Base-by-base conservation (phyloP, 768 basidiomycete genomes). In the Leccinum incarnatum region DNA sequence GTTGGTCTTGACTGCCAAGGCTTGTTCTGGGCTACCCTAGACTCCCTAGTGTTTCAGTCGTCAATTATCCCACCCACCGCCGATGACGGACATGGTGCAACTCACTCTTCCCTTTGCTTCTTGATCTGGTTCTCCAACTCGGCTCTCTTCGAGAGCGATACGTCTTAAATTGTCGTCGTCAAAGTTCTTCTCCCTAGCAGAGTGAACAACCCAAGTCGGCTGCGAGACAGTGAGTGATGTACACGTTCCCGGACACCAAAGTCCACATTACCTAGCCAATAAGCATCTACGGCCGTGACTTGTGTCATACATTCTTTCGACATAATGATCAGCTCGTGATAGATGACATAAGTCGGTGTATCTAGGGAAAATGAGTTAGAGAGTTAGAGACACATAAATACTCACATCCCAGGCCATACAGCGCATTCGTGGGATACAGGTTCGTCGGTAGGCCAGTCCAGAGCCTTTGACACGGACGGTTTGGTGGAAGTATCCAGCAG, bases 301-400 rank as follows among this genome's bases (percentile, higher is more conserved):
- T 95, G 94, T 15, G 95, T 96, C 95, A 98, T 97, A 76, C 98
- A 99, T 74, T 93, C 89, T 69, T 95, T 96, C 32, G 95, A 95
- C 11, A 93, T 96, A 65, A 96, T 77, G 61, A 97, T 95, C 56
- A 96, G 81, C 69, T 98, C 96, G 70, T 99, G 97, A 72, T 98
- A 99, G 36, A 99, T 84, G 51, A 97, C 91, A 73, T 98, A 98
- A 47, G 95, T 89, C 5, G 96, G 96, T 21, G 95, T 96, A 74
- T 94, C 93, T 95, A 67, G 10, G 59, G 23, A 37, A 58, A 36
- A 32, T 68, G 46, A 65, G 46, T 27, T 29, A 23, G 5, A 0
- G 51, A 36, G 12, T 21, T 32, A 9, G n/a, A 30, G 4, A 12
- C 1, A 37, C 42, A 55, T 19, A 25, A 5, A 59, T 15, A 78